phyloP scores from a whole-genome alignment of 2,329 filamentous ascomycete genomes.

The Didymosphaeria variabile region DNA sequence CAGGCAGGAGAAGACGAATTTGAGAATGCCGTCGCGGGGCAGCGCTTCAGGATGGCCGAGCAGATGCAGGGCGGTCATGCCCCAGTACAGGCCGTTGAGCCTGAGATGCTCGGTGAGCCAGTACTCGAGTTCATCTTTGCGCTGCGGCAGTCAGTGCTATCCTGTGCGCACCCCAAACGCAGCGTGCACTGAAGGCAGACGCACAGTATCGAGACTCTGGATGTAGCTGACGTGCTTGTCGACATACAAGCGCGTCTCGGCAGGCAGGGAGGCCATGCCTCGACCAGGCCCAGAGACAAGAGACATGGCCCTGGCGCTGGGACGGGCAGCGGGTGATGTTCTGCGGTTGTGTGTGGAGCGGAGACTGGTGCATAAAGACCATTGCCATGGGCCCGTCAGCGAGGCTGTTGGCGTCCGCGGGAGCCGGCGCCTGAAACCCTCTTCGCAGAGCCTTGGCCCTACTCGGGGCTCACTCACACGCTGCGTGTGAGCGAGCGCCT shows the following conservation, averaged over 20 bases:
- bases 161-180: constrained; percentile 23
- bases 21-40: constrained; percentile 80
- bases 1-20: constrained; percentile 96
- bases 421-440: constrained; percentile 28
- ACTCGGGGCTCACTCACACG: background rate
- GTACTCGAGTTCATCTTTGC: constrained; percentile 95
- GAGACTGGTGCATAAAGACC: constrained; percentile 10
- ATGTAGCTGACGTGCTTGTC: constrained; percentile 89
- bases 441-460: constrained; percentile 24
- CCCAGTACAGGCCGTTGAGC: constrained; percentile 97
- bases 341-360: constrained; percentile 12
- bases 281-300: constrained; percentile 68
- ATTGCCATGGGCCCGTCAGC: background rate
- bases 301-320: constrained; percentile 57
- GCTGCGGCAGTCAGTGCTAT: constrained; percentile 61
- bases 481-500: background rate
- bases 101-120: constrained; percentile 97
- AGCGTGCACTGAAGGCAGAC: constrained; percentile 42
- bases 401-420: constrained; percentile 19
- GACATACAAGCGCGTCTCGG: constrained; percentile 62
- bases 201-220: constrained; percentile 85
- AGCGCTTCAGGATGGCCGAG: constrained; percentile 83
- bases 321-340: constrained; percentile 7
- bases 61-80: constrained; percentile 85
- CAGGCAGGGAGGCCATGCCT: constrained; percentile 54